phyloP scores from a whole-genome alignment of 306 rosid species.

The Abrus pulchellus region DNA sequence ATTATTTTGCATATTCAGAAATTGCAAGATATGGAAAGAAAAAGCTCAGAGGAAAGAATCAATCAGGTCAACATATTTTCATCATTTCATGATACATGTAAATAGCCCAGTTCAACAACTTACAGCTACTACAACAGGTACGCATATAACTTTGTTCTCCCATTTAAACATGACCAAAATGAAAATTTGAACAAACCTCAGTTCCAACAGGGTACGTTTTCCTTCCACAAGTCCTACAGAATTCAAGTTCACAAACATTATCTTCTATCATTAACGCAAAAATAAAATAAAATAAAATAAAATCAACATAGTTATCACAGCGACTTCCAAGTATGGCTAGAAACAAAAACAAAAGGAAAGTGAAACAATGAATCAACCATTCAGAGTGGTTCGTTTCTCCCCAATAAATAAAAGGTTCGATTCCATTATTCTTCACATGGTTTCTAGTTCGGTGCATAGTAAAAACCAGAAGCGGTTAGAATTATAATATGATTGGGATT shows the following conservation, averaged over 20 bases:
- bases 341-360: neutral
- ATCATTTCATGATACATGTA: no score
- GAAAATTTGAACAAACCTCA: conserved; percentile 52
- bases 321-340: conserved; percentile 17
- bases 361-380: neutral
- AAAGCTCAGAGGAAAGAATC: no score
- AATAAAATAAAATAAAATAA: neutral
- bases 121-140: conserved; percentile 87
- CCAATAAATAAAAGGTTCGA: neutral
- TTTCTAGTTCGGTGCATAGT: neutral
- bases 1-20: no score
- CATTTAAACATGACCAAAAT: conserved; percentile 65
- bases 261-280: conserved; percentile 15
- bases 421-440: neutral
- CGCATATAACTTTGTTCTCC: conserved; percentile 73
- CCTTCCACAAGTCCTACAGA: conserved; percentile 61
- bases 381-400: neutral
- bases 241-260: conserved; percentile 26
- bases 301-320: neutral
- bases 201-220: conserved; percentile 63
- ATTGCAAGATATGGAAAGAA: no score
- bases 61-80: no score
- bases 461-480: no score
- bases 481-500: no score
- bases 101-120: conserved; percentile 48